Percentiles rank a stretch among this genome's conserved stretches.
These are phyloP conservation scores for Lunasporangiospora selenospora DNA, from an alignment of 192 early-diverging fungal genomes.

Conservation along the genomic window DNA sequence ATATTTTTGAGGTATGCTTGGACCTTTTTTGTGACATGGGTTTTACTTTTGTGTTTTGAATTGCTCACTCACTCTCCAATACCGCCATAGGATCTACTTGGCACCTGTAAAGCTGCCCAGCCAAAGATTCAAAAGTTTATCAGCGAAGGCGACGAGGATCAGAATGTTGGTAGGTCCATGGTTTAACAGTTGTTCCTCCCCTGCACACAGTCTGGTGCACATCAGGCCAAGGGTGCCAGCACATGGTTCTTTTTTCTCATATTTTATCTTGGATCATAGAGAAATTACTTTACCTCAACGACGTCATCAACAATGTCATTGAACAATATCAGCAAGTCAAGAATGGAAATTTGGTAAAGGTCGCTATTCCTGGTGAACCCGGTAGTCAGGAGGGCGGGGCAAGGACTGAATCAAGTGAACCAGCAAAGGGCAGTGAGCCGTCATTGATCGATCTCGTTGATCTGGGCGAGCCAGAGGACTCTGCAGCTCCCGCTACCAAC, in stretches of 20 bases:
- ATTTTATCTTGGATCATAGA: constrained; percentile 47
- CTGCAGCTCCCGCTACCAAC: constrained; percentile 2
- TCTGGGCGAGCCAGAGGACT: constrained; percentile 15
- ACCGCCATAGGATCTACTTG: constrained; percentile 65
- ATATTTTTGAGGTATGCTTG: constrained; percentile 53
- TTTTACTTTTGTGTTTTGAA: not conserved
- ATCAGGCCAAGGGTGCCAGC: too few species aligned
- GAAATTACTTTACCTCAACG: constrained; percentile 72
- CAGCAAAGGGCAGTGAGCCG: constrained; percentile 31
- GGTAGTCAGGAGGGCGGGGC: constrained; percentile 16
- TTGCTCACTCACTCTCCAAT: not conserved
- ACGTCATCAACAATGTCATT: constrained; percentile 80
- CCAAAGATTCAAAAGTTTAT: constrained; percentile 78
- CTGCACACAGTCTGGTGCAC: too few species aligned
- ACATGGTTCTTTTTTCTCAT: too few species aligned
- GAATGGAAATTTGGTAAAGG: constrained; percentile 54
- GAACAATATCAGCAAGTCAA: constrained; percentile 69
- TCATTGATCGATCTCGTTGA: constrained; percentile 58
- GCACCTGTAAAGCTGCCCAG: constrained; percentile 72
- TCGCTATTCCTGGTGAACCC: constrained; percentile 27
- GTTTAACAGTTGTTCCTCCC: too few species aligned
- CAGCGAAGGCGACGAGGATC: constrained; percentile 73
- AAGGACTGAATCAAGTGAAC: constrained; percentile 5
- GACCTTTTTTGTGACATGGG: constrained; percentile 1
- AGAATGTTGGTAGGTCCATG: constrained; percentile 69